These are phyloP conservation scores for Mycena filopes DNA, from an alignment of 768 basidiomycete species.

Conservation along the genomic window DNA sequence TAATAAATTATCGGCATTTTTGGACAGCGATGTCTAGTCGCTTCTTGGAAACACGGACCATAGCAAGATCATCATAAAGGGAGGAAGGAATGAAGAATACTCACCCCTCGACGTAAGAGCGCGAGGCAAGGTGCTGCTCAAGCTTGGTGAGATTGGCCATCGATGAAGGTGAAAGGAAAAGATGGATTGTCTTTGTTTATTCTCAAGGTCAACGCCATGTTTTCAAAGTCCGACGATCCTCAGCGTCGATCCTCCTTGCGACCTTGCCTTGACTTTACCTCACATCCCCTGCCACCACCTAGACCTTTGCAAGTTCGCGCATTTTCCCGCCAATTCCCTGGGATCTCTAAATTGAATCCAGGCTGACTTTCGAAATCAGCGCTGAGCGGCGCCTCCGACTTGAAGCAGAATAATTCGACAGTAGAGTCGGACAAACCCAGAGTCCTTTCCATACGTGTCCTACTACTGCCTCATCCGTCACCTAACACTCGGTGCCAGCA, in stretches of 20 bases:
- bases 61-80: slow-evolving; percentile 77
- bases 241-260: too few relatives aligned
- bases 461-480: neutral
- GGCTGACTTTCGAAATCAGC: slow-evolving; percentile 1
- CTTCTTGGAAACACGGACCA: slow-evolving; percentile 98
- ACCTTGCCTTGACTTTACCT: slow-evolving; percentile 1
- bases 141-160: slow-evolving; percentile 76
- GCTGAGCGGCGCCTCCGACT: neutral
- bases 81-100: slow-evolving; percentile 43
- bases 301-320: neutral
- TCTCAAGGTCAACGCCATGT: neutral
- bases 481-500: neutral
- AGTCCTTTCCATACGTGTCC: too few relatives aligned
- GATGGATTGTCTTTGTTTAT: slow-evolving; percentile 12
- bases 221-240: neutral
- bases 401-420: neutral
- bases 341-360: slow-evolving; percentile 2
- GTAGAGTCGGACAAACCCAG: neutral
- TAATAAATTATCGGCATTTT: slow-evolving; percentile 74
- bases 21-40: slow-evolving; percentile 90
- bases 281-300: neutral
- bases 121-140: slow-evolving; percentile 86
- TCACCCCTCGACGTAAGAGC: slow-evolving; percentile 94
- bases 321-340: slow-evolving; percentile 10
- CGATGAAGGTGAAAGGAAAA: slow-evolving; percentile 50